Percentiles rank a stretch among this genome's conserved stretches.
Evolutionary conservation across 306 rosid genomes (phyloP).

Genomic region (Herpetospermum pedunculosum): DNA sequence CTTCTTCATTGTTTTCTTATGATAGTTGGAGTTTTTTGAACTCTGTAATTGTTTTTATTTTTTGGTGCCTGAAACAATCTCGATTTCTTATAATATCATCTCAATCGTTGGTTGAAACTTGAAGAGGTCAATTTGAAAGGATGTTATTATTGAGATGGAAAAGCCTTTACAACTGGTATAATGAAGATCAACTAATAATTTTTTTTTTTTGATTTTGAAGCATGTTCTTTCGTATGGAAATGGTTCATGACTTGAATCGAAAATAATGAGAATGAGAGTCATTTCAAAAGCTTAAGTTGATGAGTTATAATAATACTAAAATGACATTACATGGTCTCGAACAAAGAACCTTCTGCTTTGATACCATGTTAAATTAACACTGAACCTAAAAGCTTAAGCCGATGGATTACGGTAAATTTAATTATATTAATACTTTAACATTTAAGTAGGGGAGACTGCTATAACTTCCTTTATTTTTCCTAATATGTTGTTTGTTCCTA

Average conservation of each 20-base stretch:
- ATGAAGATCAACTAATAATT: background rate
- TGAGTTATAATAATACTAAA: too few species aligned
- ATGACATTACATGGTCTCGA: too few species aligned
- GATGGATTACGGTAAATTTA: too few species aligned
- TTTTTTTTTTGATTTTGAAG: background rate
- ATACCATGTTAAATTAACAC: too few species aligned
- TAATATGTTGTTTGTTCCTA: background rate
- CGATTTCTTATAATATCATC: background rate
- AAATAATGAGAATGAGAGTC: background rate
- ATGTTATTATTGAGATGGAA: background rate
- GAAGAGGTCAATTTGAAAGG: background rate
- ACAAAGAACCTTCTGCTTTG: too few species aligned
- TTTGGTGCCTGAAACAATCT: background rate
- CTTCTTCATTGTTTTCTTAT: background rate
- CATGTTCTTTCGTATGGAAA: background rate
- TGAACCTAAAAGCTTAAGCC: too few species aligned
- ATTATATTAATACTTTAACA: too few species aligned
- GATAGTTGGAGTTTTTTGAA: background rate
- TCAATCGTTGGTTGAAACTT: background rate
- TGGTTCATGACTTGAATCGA: background rate
- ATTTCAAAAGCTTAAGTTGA: too few species aligned
- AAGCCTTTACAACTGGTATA: background rate
- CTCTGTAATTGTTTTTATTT: background rate
- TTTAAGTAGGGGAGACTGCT: background rate
- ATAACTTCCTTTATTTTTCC: background rate